Evolutionary conservation across 345 rosid genomes (phyloP).

Genomic region (Salix brachista): DNA sequence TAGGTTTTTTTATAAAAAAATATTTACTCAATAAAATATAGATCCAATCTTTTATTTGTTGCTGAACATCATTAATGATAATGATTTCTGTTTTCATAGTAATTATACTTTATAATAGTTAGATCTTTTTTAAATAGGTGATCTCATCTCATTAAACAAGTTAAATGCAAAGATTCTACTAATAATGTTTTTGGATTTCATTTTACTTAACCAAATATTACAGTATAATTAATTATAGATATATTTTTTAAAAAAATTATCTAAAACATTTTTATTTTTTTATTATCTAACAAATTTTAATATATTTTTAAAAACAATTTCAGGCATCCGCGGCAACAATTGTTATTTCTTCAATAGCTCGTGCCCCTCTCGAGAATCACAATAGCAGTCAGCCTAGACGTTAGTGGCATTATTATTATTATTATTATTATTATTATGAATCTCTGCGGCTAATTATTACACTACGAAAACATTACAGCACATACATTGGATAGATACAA

Average conservation of each 20-base stretch:
- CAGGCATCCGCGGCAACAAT: no score
- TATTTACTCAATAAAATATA: background rate
- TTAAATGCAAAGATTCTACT: background rate
- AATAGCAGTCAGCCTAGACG: background rate
- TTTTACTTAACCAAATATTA: background rate
- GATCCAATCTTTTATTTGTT: no score
- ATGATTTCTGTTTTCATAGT: no score
- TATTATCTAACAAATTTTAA: no score
- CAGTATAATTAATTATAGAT: no score
- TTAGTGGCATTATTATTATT: background rate
- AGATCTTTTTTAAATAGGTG: no score
- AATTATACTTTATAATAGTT: no score
- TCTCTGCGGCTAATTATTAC: background rate
- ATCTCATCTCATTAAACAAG: background rate
- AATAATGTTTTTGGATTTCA: background rate
- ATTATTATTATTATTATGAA: background rate
- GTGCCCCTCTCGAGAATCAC: background rate
- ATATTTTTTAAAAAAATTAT: no score
- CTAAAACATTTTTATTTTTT: no score
- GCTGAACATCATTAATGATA: background rate
- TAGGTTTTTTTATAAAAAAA: background rate
- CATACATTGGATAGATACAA: background rate
- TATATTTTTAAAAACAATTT: no score
- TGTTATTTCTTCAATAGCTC: background rate
- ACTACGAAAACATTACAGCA: background rate